Conservation (phyloP, 2,329 filamentous ascomycete genomes). For the Calonectria honghensis region DNA sequence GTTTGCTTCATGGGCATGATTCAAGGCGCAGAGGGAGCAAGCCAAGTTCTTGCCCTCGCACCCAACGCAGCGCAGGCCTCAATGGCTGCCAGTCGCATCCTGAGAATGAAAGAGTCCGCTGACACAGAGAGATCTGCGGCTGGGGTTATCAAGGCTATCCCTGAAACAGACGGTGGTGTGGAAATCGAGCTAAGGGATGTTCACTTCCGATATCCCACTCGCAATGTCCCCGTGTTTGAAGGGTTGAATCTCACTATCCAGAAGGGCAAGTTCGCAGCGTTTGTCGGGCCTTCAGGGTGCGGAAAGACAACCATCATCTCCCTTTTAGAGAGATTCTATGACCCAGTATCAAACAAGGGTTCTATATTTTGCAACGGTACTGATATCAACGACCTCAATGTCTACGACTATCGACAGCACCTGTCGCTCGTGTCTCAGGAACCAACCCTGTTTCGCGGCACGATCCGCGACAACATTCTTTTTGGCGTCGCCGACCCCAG, state of each 20-base stretch:
- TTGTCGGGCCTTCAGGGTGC: slow-evolving; percentile 41
- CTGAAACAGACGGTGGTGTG: slow-evolving; percentile 33
- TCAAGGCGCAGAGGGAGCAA: slow-evolving; percentile 67
- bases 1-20: slow-evolving; percentile 72
- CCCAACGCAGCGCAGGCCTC: slow-evolving; percentile 49
- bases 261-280: slow-evolving; percentile 66
- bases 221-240: slow-evolving; percentile 49
- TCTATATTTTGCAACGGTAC: slow-evolving; percentile 42
- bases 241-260: slow-evolving; percentile 53
- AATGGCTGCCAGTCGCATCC: slow-evolving; percentile 50
- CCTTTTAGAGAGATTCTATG: slow-evolving; percentile 56
- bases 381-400: slow-evolving; percentile 42
- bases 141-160: slow-evolving; percentile 12
- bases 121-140: slow-evolving; percentile 10
- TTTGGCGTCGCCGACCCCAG: slow-evolving; percentile 43
- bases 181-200: slow-evolving; percentile 49
- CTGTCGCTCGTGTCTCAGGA: slow-evolving; percentile 54
- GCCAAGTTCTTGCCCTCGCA: slow-evolving; percentile 42
- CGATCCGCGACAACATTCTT: slow-evolving; percentile 55
- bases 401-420: slow-evolving; percentile 47
- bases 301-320: slow-evolving; percentile 58
- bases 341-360: slow-evolving; percentile 27
- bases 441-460: slow-evolving; percentile 58
- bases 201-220: slow-evolving; percentile 51
- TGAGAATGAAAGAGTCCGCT: slow-evolving; percentile 54